A percentile compares a stretch with the other conserved stretches of the same genome.
phyloP scores from a whole-genome alignment of 2,329 filamentous ascomycete genomes.

The Neobulgaria alba region DNA sequence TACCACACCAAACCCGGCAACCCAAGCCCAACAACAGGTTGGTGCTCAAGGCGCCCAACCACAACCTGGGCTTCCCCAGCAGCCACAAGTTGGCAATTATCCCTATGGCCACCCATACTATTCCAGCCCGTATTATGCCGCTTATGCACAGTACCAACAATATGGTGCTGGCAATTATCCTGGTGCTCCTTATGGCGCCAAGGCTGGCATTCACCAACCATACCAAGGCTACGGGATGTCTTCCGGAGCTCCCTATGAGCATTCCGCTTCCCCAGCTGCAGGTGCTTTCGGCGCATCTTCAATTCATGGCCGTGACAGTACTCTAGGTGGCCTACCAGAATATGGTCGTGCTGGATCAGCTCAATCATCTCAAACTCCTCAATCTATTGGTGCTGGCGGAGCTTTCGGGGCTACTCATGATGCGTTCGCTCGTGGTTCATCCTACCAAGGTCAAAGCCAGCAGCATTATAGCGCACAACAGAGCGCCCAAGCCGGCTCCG shows the following conservation, averaged over 20 bases:
- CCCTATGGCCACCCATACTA: conserved; percentile 52
- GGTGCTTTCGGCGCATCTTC: conserved; percentile 27
- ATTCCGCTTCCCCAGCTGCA: conserved; percentile 28
- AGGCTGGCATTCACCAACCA: conserved; percentile 29
- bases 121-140: conserved; percentile 52
- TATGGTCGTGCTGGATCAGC: conserved; percentile 29
- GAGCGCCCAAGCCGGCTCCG: conserved; percentile 23
- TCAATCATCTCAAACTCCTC: conserved; percentile 27
- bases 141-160: conserved; percentile 46
- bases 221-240: conserved; percentile 30
- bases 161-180: conserved; percentile 31
- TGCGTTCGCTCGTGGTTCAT: conserved; percentile 27
- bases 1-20: conserved; percentile 77
- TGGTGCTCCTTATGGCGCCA: conserved; percentile 29
- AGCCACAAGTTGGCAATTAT: conserved; percentile 40
- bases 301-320: conserved; percentile 29
- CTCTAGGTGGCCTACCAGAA: conserved; percentile 27
- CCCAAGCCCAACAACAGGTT: conserved; percentile 42
- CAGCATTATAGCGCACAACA: conserved; percentile 26
- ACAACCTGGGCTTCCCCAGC: conserved; percentile 41
- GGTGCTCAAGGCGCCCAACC: conserved; percentile 35
- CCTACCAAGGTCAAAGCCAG: conserved; percentile 29
- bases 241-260: conserved; percentile 28
- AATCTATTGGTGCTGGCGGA: conserved; percentile 26
- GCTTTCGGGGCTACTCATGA: conserved; percentile 28